Evolutionary conservation across 345 rosid species (phyloP), one percentile per base, ranked within the genome.

Genomic region (Aegle marmelos): DNA sequence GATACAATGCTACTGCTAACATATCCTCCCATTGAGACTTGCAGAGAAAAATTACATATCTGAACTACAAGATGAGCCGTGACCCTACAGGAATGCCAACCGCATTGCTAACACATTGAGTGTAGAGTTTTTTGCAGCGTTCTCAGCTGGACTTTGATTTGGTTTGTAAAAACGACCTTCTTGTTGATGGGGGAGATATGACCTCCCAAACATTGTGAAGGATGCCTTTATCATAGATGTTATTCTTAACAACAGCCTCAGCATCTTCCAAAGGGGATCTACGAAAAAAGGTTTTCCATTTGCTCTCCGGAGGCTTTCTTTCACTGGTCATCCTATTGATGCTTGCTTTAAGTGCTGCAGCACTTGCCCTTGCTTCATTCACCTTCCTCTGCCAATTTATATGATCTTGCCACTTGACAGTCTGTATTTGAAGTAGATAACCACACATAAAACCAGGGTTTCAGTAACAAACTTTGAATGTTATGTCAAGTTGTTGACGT

Each of bases 381-480:
- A 95, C 66, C 86, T 88, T 92, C 91, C 81, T 90, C 89, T 86
- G 88, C 94, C 91, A 92, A 84, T 80, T 86, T 79, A 89, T 21
- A 82, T 92, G 90, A 70, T 95, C 99, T 85, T 94, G 88, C 99
- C 98, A 95, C 86, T 93, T 95, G 85, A 93, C 90, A 24, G 92
- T 91, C 97, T 95, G 87, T 60, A 67, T 27, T 79, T 77, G 72
- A 77, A 53, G 54, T 74, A 34, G 30, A 63, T 68, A 70, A 24
- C 21, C n/a, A 7, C 67, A n/a, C 25, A 24, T 64, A 34, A 63
- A 33, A 24, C 59, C 79, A 62, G 22, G 41, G 50, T 60, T 53
- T 27, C 13, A 33, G 45, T 61, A 62, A 75, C n/a, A 62, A 53
- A 45, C 11, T 50, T 53, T 16, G 6, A 1, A 31, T 66, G 57